Base-by-base conservation (phyloP, 495 filamentous ascomycete species). In the Aspergillus cristatus region DNA sequence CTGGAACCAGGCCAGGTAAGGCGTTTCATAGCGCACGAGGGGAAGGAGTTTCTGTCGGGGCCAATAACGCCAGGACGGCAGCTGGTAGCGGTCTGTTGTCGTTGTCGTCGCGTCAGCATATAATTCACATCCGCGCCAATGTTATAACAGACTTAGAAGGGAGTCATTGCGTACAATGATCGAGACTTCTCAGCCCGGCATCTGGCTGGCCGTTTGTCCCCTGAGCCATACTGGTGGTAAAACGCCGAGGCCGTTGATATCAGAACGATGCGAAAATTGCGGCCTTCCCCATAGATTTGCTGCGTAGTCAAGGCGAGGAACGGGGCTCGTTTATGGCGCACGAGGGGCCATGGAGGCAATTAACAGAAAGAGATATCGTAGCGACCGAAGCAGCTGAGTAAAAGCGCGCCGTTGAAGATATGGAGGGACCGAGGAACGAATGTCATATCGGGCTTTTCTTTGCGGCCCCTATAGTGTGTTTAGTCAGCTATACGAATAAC, bases 11-110 rank as follows among this genome's bases (percentile, higher is more conserved):
- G 91, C 91, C 2, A 98, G 76, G 58, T 94, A 90, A 2, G 88
- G 90, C 1, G 91, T 98, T 65, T 98, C 91, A 82, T 81, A 90
- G 57, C 91, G 79, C 18, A 97, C 75, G 30, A 96, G 71, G 43
- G 87, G 89, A 26, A 98, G 78, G 28, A 94, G 68, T 41, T 65
- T 66, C 47, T 94, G 81, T 51, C 91, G 84, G 30, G 90, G 67
- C 42, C 67, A 70, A 57, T 94, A 94, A 42, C 90, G 81, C 91
- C 91, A 98, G 75, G 67, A 58, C 29, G 91, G 87, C 15, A 98
- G 75, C 42, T 76, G 75, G 54, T 75, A 75, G 41, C 81, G 86
- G 63, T 98, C 89, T 96, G 47, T 47, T 25, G 13, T 13, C 5
- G 28, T 26, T 34, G 13, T 49, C 34, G 35, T 35, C 30, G 36